Base-by-base conservation (phyloP, 2,329 filamentous ascomycete species). In the Aspergillus pseudotamarii region DNA sequence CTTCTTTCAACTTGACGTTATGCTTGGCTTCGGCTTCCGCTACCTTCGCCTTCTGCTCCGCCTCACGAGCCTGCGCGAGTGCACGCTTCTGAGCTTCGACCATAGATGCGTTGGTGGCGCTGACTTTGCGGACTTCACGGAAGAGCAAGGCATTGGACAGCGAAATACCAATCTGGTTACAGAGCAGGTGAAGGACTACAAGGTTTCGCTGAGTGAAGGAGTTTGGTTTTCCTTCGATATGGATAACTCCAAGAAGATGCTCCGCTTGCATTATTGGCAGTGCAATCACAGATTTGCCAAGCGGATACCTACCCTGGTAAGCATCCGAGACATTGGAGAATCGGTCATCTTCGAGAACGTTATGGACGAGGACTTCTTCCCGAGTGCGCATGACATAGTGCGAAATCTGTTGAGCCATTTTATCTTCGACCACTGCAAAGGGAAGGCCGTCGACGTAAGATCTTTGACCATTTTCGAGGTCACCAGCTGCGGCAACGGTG, bases 1-100 rank as follows among this genome's bases (percentile, higher is more conserved):
- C 88, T 73, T 90, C 88, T 68, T 89, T 89, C 46, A 89, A 76
- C 68, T 85, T 86, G 72, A 89, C 87, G 71, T 88, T 89, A 66
- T 86, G 84, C 68, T 88, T 85, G 1, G 88, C 88, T 70, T 88
- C 84, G 0, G 86, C 86, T 72, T 90, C 87, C 0, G 87, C 88
- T 64, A 84, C 81, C 73, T 89, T 89, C 2, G 88, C 87, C 69
- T 89, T 89, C 69, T 85, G 83, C 71, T 89, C 87, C 2, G 87
- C 83, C 58, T 87, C 85, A 50, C 86, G 82, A 38, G 88, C 87
- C 68, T 88, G 86, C 6, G 83, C 82, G 23, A 90, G 80, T 3
- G 88, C 85, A 58, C 86, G 82, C 73, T 88, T 89, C 69, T 90
- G 88, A 51, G 88, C 83, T 68, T 88, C 86, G 8, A 89, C 82